Conservation (phyloP, 2,329 filamentous ascomycete species). For the Coniochaeta sp. region DNA sequence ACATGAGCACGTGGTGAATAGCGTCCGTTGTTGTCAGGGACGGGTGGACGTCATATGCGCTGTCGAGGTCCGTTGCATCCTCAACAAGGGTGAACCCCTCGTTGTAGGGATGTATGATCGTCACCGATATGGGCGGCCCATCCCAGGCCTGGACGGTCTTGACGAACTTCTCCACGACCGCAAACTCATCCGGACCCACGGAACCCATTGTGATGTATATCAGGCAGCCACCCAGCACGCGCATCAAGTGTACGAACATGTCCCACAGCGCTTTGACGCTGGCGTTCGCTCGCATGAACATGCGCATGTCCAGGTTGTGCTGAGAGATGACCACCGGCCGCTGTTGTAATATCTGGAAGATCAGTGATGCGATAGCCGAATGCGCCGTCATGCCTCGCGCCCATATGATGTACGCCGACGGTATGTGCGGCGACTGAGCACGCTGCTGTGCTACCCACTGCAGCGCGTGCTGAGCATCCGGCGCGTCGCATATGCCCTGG, state of each 20-base stretch:
- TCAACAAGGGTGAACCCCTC: slow-evolving; percentile 14
- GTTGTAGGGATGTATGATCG: slow-evolving; percentile 18
- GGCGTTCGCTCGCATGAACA: slow-evolving; percentile 13
- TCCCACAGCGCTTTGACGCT: slow-evolving; percentile 15
- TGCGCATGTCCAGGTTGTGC: slow-evolving; percentile 11
- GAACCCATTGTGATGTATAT: slow-evolving; percentile 19
- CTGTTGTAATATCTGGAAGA: slow-evolving; percentile 20
- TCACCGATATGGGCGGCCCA: slow-evolving; percentile 17
- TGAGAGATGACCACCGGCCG: slow-evolving; percentile 14
- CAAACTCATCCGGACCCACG: slow-evolving; percentile 18
- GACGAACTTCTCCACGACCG: slow-evolving; percentile 17
- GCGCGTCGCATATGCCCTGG: slow-evolving; percentile 20
- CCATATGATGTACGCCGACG: slow-evolving; percentile 18
- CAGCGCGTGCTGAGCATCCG: slow-evolving; percentile 18
- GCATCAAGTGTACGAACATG: slow-evolving; percentile 14
- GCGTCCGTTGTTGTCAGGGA: slow-evolving; percentile 20
- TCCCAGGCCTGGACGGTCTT: slow-evolving; percentile 15
- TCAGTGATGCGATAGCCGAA: slow-evolving; percentile 16
- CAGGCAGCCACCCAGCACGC: slow-evolving; percentile 14
- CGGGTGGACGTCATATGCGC: slow-evolving; percentile 20
- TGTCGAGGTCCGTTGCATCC: slow-evolving; percentile 17
- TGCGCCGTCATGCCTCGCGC: slow-evolving; percentile 20
- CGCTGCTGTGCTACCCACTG: slow-evolving; percentile 18
- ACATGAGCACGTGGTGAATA: slow-evolving; percentile 18
- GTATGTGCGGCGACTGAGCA: slow-evolving; percentile 11